A percentile compares a stretch with the other conserved stretches of the same genome.
phyloP scores from a whole-genome alignment of 2,329 filamentous ascomycete genomes.

The Rhinocladiella mackenziei region DNA sequence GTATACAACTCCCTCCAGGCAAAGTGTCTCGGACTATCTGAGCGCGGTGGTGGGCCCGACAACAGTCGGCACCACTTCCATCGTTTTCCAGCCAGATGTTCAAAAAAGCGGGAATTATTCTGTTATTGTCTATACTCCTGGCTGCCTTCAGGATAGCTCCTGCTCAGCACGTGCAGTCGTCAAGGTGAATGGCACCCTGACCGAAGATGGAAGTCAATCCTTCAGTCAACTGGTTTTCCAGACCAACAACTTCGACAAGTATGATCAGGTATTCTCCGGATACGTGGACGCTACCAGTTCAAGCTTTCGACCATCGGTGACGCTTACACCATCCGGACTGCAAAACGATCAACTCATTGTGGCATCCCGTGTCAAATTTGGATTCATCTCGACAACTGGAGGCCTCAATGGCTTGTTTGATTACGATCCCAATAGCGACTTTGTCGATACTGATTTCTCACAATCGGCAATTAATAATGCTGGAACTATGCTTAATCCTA shows the following conservation, averaged over 20 bases:
- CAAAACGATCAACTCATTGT: slow-evolving; percentile 69
- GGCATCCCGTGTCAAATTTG: slow-evolving; percentile 83
- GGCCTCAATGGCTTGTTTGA: slow-evolving; percentile 89
- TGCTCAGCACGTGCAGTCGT: slow-evolving; percentile 75
- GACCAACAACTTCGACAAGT: slow-evolving; percentile 95
- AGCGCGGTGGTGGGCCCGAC: slow-evolving; percentile 61
- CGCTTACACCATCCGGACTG: slow-evolving; percentile 63
- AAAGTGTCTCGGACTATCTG: slow-evolving; percentile 73
- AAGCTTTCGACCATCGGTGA: slow-evolving; percentile 76
- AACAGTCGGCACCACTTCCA: slow-evolving; percentile 53
- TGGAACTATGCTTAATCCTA: slow-evolving; percentile 62
- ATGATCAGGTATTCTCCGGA: slow-evolving; percentile 85
- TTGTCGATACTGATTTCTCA: slow-evolving; percentile 58
- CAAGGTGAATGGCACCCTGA: slow-evolving; percentile 72
- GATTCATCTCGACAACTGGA: slow-evolving; percentile 57
- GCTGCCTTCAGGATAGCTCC: slow-evolving; percentile 73
- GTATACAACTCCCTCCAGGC: slow-evolving; percentile 59
- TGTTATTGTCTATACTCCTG: slow-evolving; percentile 86
- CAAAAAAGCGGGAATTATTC: slow-evolving; percentile 87
- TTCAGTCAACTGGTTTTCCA: slow-evolving; percentile 69
- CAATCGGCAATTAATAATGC: slow-evolving; percentile 73
- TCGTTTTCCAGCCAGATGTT: slow-evolving; percentile 80
- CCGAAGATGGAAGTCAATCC: slow-evolving; percentile 43
- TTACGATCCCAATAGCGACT: slow-evolving; percentile 64
- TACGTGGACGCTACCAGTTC: slow-evolving; percentile 70